phyloP scores from a whole-genome alignment of 352 stramenopile genomes.

The Pythium rishiriense region DNA sequence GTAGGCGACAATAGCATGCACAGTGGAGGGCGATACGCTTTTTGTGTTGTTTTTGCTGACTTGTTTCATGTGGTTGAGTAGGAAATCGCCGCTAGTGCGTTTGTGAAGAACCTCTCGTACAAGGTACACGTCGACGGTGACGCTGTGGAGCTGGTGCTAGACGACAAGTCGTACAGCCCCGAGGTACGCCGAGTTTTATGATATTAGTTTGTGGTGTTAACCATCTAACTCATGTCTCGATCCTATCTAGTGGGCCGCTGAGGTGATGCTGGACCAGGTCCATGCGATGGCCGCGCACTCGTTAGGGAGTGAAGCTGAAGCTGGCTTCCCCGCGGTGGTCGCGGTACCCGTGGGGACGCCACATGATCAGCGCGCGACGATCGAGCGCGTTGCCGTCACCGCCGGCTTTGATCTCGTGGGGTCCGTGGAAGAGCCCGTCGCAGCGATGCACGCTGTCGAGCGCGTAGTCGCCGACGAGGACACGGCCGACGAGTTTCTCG shows the following conservation, averaged over 20 bases:
- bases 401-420: slow-evolving; percentile 62
- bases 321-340: slow-evolving; percentile 53
- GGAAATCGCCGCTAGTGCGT: slow-evolving; percentile 28
- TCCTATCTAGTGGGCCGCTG: slow-evolving; percentile 62
- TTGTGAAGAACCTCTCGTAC: slow-evolving; percentile 49
- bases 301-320: slow-evolving; percentile 40
- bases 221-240: too few relatives aligned
- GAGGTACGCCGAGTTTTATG: too few relatives aligned
- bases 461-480: slow-evolving; percentile 37
- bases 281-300: slow-evolving; percentile 43
- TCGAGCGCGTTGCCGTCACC: slow-evolving; percentile 52
- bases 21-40: not conserved
- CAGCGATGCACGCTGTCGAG: slow-evolving; percentile 57
- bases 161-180: slow-evolving; percentile 57
- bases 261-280: slow-evolving; percentile 63
- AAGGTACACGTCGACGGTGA: slow-evolving; percentile 29
- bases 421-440: slow-evolving; percentile 62
- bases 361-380: slow-evolving; percentile 33
- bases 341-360: slow-evolving; percentile 41
- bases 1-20: slow-evolving; percentile 2
- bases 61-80: not conserved
- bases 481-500: slow-evolving; percentile 20
- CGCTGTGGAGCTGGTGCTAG: slow-evolving; percentile 38
- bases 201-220: too few relatives aligned
- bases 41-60: not conserved